Conservation (phyloP, 2,329 filamentous ascomycete genomes). For the Cercospora sojina region DNA sequence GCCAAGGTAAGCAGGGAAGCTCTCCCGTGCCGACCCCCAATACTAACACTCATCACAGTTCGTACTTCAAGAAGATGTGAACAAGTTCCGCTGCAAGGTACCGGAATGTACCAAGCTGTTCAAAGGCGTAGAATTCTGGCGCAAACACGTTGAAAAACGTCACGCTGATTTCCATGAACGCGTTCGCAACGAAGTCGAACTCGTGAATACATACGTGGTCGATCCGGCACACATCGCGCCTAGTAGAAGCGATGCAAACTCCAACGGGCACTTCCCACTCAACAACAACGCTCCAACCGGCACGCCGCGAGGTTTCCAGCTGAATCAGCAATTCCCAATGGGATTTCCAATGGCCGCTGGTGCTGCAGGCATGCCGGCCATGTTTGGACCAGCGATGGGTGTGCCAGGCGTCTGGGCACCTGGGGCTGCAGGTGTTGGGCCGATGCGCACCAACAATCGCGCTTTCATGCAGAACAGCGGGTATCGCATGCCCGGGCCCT, state of each 20-base stretch:
- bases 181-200: conserved; percentile 78
- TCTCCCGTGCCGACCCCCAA: not conserved
- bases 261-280: conserved; percentile 90
- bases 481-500: conserved; percentile 34
- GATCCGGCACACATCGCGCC: conserved; percentile 94
- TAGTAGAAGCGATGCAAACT: conserved; percentile 88
- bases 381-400: conserved; percentile 46
- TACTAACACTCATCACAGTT: conserved; percentile 43
- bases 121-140: conserved; percentile 96
- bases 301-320: conserved; percentile 87
- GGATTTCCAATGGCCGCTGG: conserved; percentile 40
- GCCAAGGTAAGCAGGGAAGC: conserved; percentile 51
- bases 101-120: conserved; percentile 96
- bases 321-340: conserved; percentile 60
- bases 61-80: conserved; percentile 96
- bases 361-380: conserved; percentile 36
- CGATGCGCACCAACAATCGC: conserved; percentile 42
- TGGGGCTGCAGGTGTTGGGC: conserved; percentile 38
- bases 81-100: conserved; percentile 94
- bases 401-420: conserved; percentile 30
- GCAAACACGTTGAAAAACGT: conserved; percentile 95
- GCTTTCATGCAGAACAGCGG: conserved; percentile 35
- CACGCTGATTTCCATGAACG: conserved; percentile 83
- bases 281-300: conserved; percentile 70
- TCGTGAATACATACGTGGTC: conserved; percentile 91